These are phyloP conservation scores for Flaveria brownii DNA, from an alignment of 129 eudicot genomes.

Conservation along the genomic window DNA sequence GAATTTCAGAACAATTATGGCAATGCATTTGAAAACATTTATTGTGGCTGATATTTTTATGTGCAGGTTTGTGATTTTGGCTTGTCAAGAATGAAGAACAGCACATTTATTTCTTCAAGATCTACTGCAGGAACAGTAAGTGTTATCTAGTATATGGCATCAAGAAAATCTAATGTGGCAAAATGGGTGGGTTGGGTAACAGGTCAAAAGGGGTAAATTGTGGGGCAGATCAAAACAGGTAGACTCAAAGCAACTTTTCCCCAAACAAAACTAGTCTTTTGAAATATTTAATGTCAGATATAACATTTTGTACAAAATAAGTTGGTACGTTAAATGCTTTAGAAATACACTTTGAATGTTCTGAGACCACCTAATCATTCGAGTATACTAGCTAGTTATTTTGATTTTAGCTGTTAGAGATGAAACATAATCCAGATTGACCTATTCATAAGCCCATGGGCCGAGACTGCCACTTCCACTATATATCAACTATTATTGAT, in stretches of 20 bases:
- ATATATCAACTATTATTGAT: neutral
- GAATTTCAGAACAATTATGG: neutral
- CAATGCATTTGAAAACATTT: neutral
- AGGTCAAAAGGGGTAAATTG: neutral
- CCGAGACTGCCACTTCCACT: neutral
- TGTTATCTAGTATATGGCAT: conserved; percentile 15
- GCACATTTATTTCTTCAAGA: conserved; percentile 94
- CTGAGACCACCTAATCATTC: neutral
- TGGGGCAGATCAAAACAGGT: neutral
- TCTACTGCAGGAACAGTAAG: conserved; percentile 98
- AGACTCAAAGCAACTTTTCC: neutral
- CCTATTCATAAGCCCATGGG: neutral
- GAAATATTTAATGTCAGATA: neutral
- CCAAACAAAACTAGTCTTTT: neutral
- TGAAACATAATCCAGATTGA: neutral
- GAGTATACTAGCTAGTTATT: neutral
- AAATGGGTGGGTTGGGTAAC: neutral
- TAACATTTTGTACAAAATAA: neutral
- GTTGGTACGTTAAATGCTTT: neutral
- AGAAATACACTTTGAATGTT: neutral
- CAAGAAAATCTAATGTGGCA: neutral
- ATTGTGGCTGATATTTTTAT: conserved; percentile 6
- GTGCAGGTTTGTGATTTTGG: conserved; percentile 96
- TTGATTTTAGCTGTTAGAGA: neutral
- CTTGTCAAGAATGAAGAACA: conserved; percentile 88